Evolutionary conservation across 495 filamentous ascomycete species (phyloP).

Genomic region (Parathielavia hyrcaniae): DNA sequence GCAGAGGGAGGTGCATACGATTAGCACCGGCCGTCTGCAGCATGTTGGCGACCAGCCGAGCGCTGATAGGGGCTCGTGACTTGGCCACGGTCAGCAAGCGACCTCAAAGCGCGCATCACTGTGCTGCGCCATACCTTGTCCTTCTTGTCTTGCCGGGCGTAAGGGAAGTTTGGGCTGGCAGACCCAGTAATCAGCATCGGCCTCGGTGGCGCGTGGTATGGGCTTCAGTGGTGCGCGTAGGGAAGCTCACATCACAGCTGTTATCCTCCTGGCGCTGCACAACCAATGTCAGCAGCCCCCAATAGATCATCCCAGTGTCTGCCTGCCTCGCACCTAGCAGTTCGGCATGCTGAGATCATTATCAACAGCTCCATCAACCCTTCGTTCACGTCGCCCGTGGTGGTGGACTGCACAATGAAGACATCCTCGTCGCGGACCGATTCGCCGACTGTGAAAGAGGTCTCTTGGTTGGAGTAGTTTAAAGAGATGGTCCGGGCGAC

Average conservation of each 20-base stretch:
- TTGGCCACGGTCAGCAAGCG: conserved; percentile 7
- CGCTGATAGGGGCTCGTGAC: conserved; percentile 73
- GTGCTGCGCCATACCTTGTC: conserved; percentile 54
- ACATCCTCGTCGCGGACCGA: conserved; percentile 97
- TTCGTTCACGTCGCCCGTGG: conserved; percentile 95
- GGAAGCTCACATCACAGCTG: conserved; percentile 32
- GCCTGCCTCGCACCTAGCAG: conserved; percentile 47
- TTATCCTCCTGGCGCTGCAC: conserved; percentile 33
- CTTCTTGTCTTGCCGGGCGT: conserved; percentile 99
- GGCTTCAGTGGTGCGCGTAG: not conserved
- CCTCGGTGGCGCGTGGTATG: not conserved
- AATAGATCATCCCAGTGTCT: not conserved
- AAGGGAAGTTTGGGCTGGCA: conserved; percentile 93
- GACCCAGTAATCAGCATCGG: conserved; percentile 83
- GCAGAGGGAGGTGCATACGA: conserved; percentile 41
- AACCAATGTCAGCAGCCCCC: conserved; percentile 15
- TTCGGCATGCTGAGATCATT: conserved; percentile 98
- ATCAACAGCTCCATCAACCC: conserved; percentile 98
- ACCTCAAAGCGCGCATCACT: too few species aligned
- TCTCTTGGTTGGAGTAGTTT: conserved; percentile 97
- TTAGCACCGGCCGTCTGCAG: conserved; percentile 89
- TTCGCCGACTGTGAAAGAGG: conserved; percentile 93
- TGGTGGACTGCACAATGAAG: conserved; percentile 93
- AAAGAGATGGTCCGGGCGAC: conserved; percentile 89
- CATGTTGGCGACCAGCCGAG: conserved; percentile 96